Conservation (phyloP, 306 rosid genomes). For the Argentina anserina region DNA sequence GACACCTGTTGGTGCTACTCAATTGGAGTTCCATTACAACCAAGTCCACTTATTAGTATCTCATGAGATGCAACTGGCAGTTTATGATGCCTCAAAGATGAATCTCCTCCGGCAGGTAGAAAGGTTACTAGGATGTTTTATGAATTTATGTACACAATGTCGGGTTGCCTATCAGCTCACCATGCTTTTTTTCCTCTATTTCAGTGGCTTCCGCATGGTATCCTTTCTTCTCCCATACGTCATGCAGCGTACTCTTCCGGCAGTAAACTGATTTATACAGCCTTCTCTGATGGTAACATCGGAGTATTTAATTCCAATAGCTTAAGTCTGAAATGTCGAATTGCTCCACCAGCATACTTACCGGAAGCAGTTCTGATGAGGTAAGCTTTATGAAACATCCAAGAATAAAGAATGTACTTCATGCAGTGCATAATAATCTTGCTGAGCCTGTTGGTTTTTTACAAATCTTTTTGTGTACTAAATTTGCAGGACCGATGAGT, state of each 20-base stretch:
- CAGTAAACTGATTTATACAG: conserved; percentile 59
- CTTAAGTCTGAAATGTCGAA: conserved; percentile 71
- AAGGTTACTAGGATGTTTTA: conserved; percentile 1
- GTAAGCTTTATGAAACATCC: conserved; percentile 34
- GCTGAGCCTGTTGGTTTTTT: neutral
- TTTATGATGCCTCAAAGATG: conserved; percentile 88
- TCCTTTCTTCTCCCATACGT: conserved; percentile 60
- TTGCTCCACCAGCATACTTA: conserved; percentile 65
- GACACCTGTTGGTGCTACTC: conserved; percentile 68
- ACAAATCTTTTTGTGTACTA: conserved; percentile 2
- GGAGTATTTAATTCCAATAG: conserved; percentile 84
- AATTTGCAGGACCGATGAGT: conserved; percentile 55
- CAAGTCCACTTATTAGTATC: conserved; percentile 69
- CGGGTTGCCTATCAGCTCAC: conserved; percentile 3
- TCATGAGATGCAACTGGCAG: conserved; percentile 80
- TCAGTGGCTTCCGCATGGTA: conserved; percentile 93
- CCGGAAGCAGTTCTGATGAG: conserved; percentile 49
- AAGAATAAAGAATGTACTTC: neutral
- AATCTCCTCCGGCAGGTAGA: conserved; percentile 78
- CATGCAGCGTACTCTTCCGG: conserved; percentile 71
- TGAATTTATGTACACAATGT: neutral
- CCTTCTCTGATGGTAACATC: conserved; percentile 67
- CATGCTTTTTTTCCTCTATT: conserved; percentile 24
- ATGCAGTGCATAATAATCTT: neutral
- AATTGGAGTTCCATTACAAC: conserved; percentile 75